Percentiles rank a stretch among this genome's conserved stretches.
Conservation (phyloP, 768 basidiomycete genomes). For the Serendipita indica region DNA sequence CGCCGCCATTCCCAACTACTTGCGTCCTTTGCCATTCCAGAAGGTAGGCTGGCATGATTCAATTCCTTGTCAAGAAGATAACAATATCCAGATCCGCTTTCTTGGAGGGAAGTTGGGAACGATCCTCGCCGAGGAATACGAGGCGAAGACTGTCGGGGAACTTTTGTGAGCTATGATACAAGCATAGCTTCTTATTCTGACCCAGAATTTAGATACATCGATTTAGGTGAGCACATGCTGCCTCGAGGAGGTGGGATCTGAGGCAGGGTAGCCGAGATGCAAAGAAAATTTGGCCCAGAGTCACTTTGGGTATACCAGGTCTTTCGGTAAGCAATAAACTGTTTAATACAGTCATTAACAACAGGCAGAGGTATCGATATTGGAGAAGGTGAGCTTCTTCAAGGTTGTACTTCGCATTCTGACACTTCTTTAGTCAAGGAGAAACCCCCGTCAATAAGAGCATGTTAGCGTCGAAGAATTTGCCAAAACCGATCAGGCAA, state of each 20-base stretch:
- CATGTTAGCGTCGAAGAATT: conserved; percentile 94
- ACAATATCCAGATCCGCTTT: conserved; percentile 58
- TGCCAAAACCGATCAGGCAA: conserved; percentile 61
- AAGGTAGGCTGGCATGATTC: conserved; percentile 37
- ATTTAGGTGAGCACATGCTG: conserved; percentile 12
- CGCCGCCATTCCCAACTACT: conserved; percentile 67
- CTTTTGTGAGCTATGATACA: conserved; percentile 47
- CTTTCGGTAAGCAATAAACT: conserved; percentile 41
- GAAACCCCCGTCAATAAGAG: conserved; percentile 70
- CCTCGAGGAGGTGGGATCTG: conserved; percentile 12
- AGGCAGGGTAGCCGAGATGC: conserved; percentile 48
- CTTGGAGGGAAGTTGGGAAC: conserved; percentile 90
- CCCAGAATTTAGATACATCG: not conserved
- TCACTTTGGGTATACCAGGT: conserved; percentile 89
- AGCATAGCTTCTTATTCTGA: not conserved
- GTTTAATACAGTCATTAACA: not conserved
- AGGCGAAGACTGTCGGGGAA: conserved; percentile 79
- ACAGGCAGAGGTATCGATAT: conserved; percentile 63
- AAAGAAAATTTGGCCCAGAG: conserved; percentile 64
- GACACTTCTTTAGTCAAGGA: conserved; percentile 52
- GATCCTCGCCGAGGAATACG: conserved; percentile 74
- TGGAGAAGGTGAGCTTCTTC: conserved; percentile 48
- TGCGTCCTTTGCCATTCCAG: conserved; percentile 75
- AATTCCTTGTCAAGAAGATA: not conserved
- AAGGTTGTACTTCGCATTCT: not conserved